These are phyloP conservation scores for Cyberlindnera veronae DNA, from an alignment of 805 yeast genomes.

Conservation along the genomic window DNA sequence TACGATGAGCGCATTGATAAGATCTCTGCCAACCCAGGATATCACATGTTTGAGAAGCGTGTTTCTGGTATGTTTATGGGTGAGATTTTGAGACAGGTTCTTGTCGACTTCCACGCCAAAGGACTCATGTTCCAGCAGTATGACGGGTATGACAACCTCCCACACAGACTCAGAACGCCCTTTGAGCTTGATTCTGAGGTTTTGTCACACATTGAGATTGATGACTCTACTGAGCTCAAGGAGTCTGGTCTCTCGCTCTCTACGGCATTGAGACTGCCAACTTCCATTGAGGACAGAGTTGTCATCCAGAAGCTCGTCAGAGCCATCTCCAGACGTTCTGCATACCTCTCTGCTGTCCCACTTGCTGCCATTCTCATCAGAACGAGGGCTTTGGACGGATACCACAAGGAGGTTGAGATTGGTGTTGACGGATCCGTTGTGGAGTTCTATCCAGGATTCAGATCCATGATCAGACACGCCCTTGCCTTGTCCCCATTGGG, in stretches of 20 bases:
- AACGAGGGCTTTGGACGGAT: conserved; percentile 58
- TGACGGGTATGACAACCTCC: conserved; percentile 35
- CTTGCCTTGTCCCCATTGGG: conserved; percentile 67
- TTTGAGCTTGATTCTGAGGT: conserved; percentile 80
- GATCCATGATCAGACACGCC: conserved; percentile 76
- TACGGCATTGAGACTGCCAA: conserved; percentile 65
- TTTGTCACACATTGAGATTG: conserved; percentile 83
- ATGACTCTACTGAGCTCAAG: conserved; percentile 67
- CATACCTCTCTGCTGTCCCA: conserved; percentile 83
- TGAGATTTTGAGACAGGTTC: conserved; percentile 72
- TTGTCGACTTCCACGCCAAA: conserved; percentile 62
- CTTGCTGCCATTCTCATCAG: conserved; percentile 74
- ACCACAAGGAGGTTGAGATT: conserved; percentile 77
- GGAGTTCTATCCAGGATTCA: conserved; percentile 89
- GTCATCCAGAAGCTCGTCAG: conserved; percentile 71
- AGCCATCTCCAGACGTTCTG: conserved; percentile 86
- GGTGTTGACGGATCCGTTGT: conserved; percentile 96
- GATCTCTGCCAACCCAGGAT: conserved; percentile 75
- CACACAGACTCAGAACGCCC: conserved; percentile 67
- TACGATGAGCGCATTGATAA: conserved; percentile 74
- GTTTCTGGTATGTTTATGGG: conserved; percentile 92
- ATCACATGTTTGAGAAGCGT: conserved; percentile 89
- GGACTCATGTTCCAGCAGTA: conserved; percentile 58
- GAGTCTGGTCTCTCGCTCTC: conserved; percentile 67
- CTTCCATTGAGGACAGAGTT: conserved; percentile 65